These are phyloP conservation scores for Pyronema omphalodes DNA, from an alignment of 495 filamentous ascomycete genomes.

Conservation along the genomic window DNA sequence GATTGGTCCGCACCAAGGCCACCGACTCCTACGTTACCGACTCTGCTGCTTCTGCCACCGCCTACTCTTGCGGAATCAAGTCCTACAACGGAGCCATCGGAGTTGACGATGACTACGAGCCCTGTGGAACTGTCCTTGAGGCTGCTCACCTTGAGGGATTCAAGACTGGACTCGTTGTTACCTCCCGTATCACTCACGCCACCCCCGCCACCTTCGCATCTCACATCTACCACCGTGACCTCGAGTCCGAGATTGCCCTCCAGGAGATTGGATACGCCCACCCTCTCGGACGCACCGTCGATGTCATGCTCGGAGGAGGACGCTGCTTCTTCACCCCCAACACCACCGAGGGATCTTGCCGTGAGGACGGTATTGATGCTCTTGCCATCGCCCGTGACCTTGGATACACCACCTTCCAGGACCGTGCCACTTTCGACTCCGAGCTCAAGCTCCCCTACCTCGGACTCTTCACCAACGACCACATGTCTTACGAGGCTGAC, in stretches of 20 bases:
- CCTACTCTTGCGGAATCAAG: slow-evolving; percentile 25
- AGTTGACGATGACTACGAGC: slow-evolving; percentile 15
- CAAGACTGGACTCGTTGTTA: slow-evolving; percentile 25
- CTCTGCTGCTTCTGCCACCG: slow-evolving; percentile 24
- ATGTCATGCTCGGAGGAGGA: slow-evolving; percentile 26
- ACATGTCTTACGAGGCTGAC: slow-evolving; percentile 27
- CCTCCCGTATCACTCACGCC: slow-evolving; percentile 25
- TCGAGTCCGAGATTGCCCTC: slow-evolving; percentile 24
- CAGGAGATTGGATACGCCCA: slow-evolving; percentile 24
- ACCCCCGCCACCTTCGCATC: slow-evolving; percentile 23
- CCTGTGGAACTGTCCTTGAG: slow-evolving; percentile 24
- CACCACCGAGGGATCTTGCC: slow-evolving; percentile 19
- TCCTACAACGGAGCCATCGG: slow-evolving; percentile 24
- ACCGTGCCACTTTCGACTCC: slow-evolving; percentile 22
- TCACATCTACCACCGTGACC: slow-evolving; percentile 24
- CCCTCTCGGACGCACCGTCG: slow-evolving; percentile 23
- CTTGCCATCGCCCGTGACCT: slow-evolving; percentile 19
- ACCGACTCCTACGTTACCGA: slow-evolving; percentile 26
- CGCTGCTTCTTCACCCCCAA: slow-evolving; percentile 26
- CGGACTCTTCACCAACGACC: slow-evolving; percentile 24
- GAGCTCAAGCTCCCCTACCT: slow-evolving; percentile 24
- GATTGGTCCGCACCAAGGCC: slow-evolving; percentile 18
- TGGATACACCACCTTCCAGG: slow-evolving; percentile 24
- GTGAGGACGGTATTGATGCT: slow-evolving; percentile 24
- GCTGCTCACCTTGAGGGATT: slow-evolving; percentile 23